Percentiles rank a stretch among this genome's conserved stretches.
These are phyloP conservation scores for Daldinia caldariorum DNA, from an alignment of 495 filamentous ascomycete species.

Conservation along the genomic window DNA sequence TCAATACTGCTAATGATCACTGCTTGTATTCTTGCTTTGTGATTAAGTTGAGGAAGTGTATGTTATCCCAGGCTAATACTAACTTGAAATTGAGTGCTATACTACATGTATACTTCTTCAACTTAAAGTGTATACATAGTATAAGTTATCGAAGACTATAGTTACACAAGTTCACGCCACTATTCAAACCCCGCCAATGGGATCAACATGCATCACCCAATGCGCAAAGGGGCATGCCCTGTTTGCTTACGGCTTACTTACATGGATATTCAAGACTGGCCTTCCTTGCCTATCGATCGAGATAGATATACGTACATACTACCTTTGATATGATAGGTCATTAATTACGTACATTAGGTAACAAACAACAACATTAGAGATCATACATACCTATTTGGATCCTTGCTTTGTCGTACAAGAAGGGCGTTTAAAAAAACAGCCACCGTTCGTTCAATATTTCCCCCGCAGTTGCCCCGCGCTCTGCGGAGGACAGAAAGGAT, in stretches of 20 bases:
- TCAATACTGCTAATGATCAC: background rate
- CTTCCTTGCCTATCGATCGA: constrained; percentile 9
- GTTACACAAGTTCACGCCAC: background rate
- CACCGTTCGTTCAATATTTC: background rate
- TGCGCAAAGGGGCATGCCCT: constrained; percentile 10
- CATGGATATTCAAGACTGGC: constrained; percentile 6
- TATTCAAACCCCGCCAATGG: constrained; percentile 24
- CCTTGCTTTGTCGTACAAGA: background rate
- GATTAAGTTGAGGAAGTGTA: no score
- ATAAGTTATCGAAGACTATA: background rate
- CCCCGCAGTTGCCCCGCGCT: background rate
- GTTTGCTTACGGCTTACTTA: constrained; percentile 1
- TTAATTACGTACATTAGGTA: background rate
- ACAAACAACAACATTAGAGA: background rate
- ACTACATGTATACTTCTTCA: no score
- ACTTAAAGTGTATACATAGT: background rate
- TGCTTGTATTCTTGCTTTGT: background rate
- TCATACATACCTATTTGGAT: no score
- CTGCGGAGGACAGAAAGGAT: background rate
- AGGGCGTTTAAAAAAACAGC: background rate
- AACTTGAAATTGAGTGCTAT: no score
- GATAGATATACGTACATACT: background rate
- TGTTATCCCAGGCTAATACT: no score
- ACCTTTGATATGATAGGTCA: background rate
- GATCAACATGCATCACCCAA: constrained; percentile 9